Evolutionary conservation across 495 filamentous ascomycete genomes (phyloP).

Genomic region (Venustampulla echinocandica): DNA sequence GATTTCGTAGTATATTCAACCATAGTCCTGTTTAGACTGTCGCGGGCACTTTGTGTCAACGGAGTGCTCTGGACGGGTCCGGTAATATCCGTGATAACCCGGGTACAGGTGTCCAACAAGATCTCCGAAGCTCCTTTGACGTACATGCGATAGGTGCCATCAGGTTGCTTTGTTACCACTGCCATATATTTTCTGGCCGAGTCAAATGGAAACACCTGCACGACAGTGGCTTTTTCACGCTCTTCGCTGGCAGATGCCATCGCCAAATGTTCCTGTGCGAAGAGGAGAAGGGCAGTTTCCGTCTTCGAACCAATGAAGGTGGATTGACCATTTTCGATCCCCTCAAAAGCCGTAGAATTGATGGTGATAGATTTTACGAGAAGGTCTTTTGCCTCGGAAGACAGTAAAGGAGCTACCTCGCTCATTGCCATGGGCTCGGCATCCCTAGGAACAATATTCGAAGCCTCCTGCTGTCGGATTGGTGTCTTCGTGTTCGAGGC

Average conservation of each 20-base stretch:
- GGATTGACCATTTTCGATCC: constrained; percentile 59
- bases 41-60: constrained; percentile 48
- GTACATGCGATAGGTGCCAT: constrained; percentile 60
- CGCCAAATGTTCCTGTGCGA: constrained; percentile 66
- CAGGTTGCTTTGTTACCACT: constrained; percentile 53
- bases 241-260: constrained; percentile 63
- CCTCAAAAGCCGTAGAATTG: constrained; percentile 86
- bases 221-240: constrained; percentile 55
- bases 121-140: constrained; percentile 89
- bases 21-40: constrained; percentile 59
- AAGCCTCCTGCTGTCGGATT: too few species aligned
- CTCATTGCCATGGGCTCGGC: constrained; percentile 19
- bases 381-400: constrained; percentile 48
- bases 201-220: constrained; percentile 78
- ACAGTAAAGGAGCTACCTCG: constrained; percentile 54
- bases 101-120: constrained; percentile 60
- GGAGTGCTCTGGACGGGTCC: constrained; percentile 43
- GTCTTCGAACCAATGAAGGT: constrained; percentile 84
- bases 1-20: constrained; percentile 67
- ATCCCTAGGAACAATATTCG: constrained; percentile 6
- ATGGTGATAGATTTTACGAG: constrained; percentile 67
- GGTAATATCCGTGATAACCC: constrained; percentile 64
- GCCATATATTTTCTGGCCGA: constrained; percentile 86
- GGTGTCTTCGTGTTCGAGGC: constrained; percentile 27
- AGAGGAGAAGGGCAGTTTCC: constrained; percentile 70